phyloP scores from a whole-genome alignment of 371 early-diverging fungal genomes.

The Capniomyces stellatus region DNA sequence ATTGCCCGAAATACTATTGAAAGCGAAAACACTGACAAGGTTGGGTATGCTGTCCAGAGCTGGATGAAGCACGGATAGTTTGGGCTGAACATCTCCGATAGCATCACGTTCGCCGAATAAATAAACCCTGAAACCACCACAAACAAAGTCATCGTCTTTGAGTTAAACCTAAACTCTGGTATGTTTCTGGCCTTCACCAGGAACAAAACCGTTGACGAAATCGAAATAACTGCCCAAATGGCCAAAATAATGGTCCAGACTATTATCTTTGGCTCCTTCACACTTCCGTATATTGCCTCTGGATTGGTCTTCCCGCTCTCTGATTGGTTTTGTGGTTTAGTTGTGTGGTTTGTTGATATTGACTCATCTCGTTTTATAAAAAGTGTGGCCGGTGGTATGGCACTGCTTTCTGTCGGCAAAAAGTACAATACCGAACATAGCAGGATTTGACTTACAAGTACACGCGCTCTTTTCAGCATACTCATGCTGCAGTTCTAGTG shows the following conservation, averaged over 20 bases:
- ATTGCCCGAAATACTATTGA: slow-evolving; percentile 1
- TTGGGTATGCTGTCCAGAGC: slow-evolving; percentile 2
- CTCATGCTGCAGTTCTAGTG: too few species aligned
- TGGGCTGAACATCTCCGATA: not conserved
- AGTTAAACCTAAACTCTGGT: slow-evolving; percentile 2
- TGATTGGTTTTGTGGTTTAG: too few species aligned
- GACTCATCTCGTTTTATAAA: too few species aligned
- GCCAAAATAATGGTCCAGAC: not conserved
- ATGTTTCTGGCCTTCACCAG: not conserved
- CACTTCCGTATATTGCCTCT: not conserved
- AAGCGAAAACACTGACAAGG: not conserved
- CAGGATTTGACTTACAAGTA: too few species aligned
- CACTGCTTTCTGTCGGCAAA: too few species aligned
- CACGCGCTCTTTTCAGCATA: too few species aligned
- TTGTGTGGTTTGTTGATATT: too few species aligned
- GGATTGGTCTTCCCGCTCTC: too few species aligned
- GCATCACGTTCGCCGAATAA: not conserved
- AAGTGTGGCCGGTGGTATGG: too few species aligned
- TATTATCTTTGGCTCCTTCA: slow-evolving; percentile 1
- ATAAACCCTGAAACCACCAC: not conserved
- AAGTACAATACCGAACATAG: too few species aligned
- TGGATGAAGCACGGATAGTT: slow-evolving; percentile 4
- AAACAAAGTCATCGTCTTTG: not conserved
- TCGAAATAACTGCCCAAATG: not conserved
- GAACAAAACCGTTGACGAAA: not conserved